Evolutionary conservation across 768 basidiomycete species (phyloP).

Genomic region (Cytidiella melzeri): DNA sequence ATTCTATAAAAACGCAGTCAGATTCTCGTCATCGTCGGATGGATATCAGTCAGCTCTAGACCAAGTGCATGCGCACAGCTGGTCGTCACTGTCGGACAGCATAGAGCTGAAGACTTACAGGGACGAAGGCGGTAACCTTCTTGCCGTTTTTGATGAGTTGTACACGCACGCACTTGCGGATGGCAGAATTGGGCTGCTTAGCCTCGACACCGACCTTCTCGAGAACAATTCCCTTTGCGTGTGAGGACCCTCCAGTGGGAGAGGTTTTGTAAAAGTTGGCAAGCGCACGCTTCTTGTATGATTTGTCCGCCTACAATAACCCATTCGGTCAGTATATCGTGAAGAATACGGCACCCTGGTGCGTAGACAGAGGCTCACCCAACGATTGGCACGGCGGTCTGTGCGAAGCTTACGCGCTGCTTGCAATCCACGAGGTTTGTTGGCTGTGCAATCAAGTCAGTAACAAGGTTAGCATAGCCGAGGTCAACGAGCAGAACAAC

Average conservation of each 20-base stretch:
- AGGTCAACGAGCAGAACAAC: slow-evolving; percentile 30
- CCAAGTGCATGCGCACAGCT: too few species aligned
- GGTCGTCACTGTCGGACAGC: background rate
- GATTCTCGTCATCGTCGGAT: background rate
- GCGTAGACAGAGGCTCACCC: slow-evolving; percentile 51
- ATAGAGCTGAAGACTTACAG: slow-evolving; percentile 48
- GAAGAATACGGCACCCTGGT: too few species aligned
- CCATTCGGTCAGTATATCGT: background rate
- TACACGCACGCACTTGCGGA: slow-evolving; percentile 99
- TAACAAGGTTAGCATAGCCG: slow-evolving; percentile 9
- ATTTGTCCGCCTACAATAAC: slow-evolving; percentile 81
- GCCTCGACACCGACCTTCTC: slow-evolving; percentile 99
- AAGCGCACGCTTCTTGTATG: slow-evolving; percentile 98
- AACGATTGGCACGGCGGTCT: slow-evolving; percentile 91
- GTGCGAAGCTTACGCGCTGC: slow-evolving; percentile 98
- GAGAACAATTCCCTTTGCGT: slow-evolving; percentile 99
- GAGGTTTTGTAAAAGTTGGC: slow-evolving; percentile 99
- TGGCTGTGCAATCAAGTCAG: slow-evolving; percentile 47
- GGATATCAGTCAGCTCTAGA: too few species aligned
- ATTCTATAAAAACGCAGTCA: slow-evolving; percentile 46
- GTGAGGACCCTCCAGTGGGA: slow-evolving; percentile 97
- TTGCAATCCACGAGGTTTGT: slow-evolving; percentile 99
- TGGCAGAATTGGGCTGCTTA: slow-evolving; percentile 99
- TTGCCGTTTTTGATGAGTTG: slow-evolving; percentile 99
- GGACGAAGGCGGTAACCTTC: slow-evolving; percentile 99